These are phyloP conservation scores for Funneliformis geosporum DNA, from an alignment of 192 early-diverging fungal species.

Conservation along the genomic window DNA sequence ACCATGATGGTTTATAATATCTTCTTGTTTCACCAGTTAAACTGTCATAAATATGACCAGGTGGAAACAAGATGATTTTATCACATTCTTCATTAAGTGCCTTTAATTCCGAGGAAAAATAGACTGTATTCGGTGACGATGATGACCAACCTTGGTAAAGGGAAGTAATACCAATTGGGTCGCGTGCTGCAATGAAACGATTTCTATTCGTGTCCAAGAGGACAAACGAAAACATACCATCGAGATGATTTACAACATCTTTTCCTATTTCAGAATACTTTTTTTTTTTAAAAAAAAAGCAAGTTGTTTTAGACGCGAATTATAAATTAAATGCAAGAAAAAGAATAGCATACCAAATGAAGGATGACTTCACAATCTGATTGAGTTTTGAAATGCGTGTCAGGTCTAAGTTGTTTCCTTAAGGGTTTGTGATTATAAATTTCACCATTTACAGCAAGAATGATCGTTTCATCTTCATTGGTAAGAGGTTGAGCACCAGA, in stretches of 20 bases:
- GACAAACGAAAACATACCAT: conserved; percentile 97
- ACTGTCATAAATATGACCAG: conserved; percentile 90
- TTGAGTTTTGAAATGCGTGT: conserved; percentile 85
- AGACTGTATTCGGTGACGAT: conserved; percentile 82
- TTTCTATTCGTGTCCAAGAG: conserved; percentile 83
- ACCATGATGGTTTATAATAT: conserved; percentile 94
- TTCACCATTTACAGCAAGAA: conserved; percentile 96
- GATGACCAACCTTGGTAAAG: conserved; percentile 91
- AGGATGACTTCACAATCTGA: conserved; percentile 98
- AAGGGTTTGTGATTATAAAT: conserved; percentile 98
- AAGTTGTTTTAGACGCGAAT: background rate
- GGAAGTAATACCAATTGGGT: conserved; percentile 98
- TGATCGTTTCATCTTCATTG: conserved; percentile 83
- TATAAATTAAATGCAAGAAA: background rate
- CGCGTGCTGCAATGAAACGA: conserved; percentile 88
- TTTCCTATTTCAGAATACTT: conserved; percentile 83
- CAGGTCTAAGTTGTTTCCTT: conserved; percentile 69
- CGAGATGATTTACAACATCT: conserved; percentile 82
- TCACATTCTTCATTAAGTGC: conserved; percentile 96
- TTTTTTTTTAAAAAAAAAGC: background rate
- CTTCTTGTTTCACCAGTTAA: conserved; percentile 73
- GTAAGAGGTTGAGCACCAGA: conserved; percentile 95
- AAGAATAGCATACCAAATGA: conserved; percentile 65
- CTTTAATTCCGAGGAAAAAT: conserved; percentile 96
- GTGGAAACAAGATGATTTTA: conserved; percentile 95